phyloP scores from a whole-genome alignment of 345 rosid species.

The Turnera subulata region DNA sequence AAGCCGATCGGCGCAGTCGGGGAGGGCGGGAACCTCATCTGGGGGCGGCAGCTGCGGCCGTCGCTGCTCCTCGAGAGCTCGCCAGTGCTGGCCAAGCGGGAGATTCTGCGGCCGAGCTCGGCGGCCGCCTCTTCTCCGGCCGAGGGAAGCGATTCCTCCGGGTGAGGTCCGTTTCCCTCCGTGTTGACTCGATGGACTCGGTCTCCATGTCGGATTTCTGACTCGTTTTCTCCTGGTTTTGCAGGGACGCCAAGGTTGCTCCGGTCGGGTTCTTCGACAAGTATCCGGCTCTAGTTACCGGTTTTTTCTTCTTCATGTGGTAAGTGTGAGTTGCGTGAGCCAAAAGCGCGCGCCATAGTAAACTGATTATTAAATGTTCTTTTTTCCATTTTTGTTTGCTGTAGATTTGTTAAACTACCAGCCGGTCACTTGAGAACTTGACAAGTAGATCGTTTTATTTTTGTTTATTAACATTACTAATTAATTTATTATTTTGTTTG shows the following conservation, averaged over 20 bases:
- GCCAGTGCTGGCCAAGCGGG: slow-evolving; percentile 27
- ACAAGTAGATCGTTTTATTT: too few species aligned
- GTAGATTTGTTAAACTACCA: too few species aligned
- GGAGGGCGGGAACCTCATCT: slow-evolving; percentile 72
- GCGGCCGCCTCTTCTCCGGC: slow-evolving; percentile 74
- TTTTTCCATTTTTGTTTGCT: background rate
- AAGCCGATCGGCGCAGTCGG: slow-evolving; percentile 51
- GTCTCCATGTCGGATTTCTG: background rate
- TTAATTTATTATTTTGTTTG: background rate
- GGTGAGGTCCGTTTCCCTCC: slow-evolving; percentile 93
- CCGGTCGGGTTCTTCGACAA: slow-evolving; percentile 63
- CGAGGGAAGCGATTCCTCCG: slow-evolving; percentile 83
- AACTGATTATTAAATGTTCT: background rate
- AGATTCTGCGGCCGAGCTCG: slow-evolving; percentile 40
- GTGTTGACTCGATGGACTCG: slow-evolving; percentile 28
- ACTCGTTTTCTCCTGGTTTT: slow-evolving; percentile 23
- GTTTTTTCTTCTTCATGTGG: slow-evolving; percentile 99
- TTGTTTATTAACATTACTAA: too few species aligned
- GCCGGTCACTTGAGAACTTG: too few species aligned
- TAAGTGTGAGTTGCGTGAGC: slow-evolving; percentile 18
- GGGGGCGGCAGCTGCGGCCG: slow-evolving; percentile 85
- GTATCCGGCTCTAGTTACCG: slow-evolving; percentile 80
- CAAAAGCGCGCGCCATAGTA: background rate
- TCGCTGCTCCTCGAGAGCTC: slow-evolving; percentile 49
- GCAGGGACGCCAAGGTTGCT: slow-evolving; percentile 51